Evolutionary conservation across 1,139 yeast genomes (phyloP), one percentile per base, ranked within the genome.

Genomic region (Candida sanyaensis): DNA sequence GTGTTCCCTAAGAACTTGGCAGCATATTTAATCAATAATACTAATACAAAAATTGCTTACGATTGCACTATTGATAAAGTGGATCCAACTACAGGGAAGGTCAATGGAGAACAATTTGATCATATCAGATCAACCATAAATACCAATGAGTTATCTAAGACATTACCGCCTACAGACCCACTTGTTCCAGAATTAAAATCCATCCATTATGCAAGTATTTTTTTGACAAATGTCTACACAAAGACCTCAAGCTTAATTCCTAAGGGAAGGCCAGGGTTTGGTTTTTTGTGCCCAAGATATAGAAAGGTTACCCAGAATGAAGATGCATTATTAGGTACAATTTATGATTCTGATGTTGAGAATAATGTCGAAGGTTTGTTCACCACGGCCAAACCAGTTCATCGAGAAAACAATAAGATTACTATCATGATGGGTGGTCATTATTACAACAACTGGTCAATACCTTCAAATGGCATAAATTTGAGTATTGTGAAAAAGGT

Each of bases 341-440:
- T 93, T 30, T 93, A 88, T 65, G 98, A 93, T 63, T 88, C 97
- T 1, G 91, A 89, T 44, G 80, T 89, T 11, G 92, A 84, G 60
- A 72, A 76, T 53, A 68, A 77, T 50, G 71, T 78, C 27, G 55
- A 61, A 32, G 45, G 53, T 11, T 47, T 61, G 17, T 52, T 44
- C 41, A 43, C 41, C 24, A 33, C 46, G 41, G 44, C 36, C 0
- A 38, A 41, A 6, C 51, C 53, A 23, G 33, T 23, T 11, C 45
- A 34, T 6, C 28, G 33, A 13, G 37, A 34, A 5, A 44, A 85
- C 55, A 80, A 89, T 6, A 89, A 88, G 55, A 64, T 92, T 44
- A 93, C 99, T 0, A 78, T 90, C 32, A 93, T 93, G 97, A 69
- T 90, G 62, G 97, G 97, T 1, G 98, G 97, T 1, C 87, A 87